These are phyloP conservation scores for Firmiana major DNA, from an alignment of 345 rosid species.

Conservation along the genomic window DNA sequence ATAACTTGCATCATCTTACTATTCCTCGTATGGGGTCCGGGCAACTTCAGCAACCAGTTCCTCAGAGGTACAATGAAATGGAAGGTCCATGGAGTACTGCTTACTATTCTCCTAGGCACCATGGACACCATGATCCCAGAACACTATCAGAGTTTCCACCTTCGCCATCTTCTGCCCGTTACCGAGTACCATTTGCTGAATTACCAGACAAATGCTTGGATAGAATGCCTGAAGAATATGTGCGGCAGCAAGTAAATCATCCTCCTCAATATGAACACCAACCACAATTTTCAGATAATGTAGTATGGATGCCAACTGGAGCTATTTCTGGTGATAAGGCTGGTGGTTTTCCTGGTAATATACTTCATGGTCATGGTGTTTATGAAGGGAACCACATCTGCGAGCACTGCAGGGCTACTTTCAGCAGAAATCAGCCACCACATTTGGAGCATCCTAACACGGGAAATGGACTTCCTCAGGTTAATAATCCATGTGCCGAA, in stretches of 20 bases:
- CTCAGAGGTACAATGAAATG: conserved; percentile 65
- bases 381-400: conserved; percentile 64
- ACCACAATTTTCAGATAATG: conserved; percentile 56
- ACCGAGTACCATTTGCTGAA: conserved; percentile 64
- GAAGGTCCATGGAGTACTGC: conserved; percentile 77
- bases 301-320: conserved; percentile 71
- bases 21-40: conserved; percentile 42
- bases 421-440: conserved; percentile 53
- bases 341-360: conserved; percentile 71
- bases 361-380: conserved; percentile 51
- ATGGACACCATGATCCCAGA: conserved; percentile 76
- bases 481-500: conserved; percentile 44
- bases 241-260: conserved; percentile 52
- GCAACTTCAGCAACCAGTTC: conserved; percentile 41
- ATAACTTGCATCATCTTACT: conserved; percentile 48
- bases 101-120: conserved; percentile 81
- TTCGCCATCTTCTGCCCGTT: conserved; percentile 78
- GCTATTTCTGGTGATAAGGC: conserved; percentile 55
- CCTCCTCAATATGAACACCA: conserved; percentile 57
- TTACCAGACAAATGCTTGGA: conserved; percentile 55
- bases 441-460: conserved; percentile 59
- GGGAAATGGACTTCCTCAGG: conserved; percentile 53
- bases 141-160: conserved; percentile 54
- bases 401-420: conserved; percentile 54
- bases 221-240: conserved; percentile 66